A percentile compares a stretch with the other conserved stretches of the same genome.
phyloP scores from a whole-genome alignment of 768 basidiomycete genomes.

The Infundibulicybe gibba region DNA sequence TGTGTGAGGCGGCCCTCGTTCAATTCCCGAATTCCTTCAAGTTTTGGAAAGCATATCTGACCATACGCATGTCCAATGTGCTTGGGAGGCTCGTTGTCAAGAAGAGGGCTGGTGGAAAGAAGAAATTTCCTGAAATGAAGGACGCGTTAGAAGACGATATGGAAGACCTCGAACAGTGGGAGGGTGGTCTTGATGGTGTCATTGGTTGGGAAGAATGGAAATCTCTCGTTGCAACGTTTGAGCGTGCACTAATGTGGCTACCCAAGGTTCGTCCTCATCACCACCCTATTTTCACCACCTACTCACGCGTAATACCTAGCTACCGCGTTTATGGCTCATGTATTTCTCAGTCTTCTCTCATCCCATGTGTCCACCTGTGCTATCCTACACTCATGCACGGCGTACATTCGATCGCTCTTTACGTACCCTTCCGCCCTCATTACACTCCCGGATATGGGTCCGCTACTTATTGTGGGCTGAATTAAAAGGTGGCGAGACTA shows the following conservation, averaged over 20 bases:
- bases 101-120: conserved; percentile 82
- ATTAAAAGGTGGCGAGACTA: conserved; percentile 70
- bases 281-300: conserved; percentile 1
- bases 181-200: conserved; percentile 78
- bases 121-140: conserved; percentile 89
- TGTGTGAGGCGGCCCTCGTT: conserved; percentile 90
- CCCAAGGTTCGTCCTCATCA: conserved; percentile 61
- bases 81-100: conserved; percentile 70
- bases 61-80: conserved; percentile 80
- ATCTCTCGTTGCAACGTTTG: conserved; percentile 80
- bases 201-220: conserved; percentile 99
- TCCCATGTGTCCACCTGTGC: conserved; percentile 77
- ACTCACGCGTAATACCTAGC: conserved; percentile 36
- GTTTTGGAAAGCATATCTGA: conserved; percentile 92
- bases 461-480: conserved; percentile 94
- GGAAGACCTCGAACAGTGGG: conserved; percentile 81
- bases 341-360: conserved; percentile 91
- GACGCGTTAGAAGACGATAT: conserved; percentile 85
- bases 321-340: conserved; percentile 92
- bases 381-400: conserved; percentile 89
- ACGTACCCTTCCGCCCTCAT: conserved; percentile 87
- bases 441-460: conserved; percentile 91
- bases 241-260: conserved; percentile 92
- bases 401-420: conserved; percentile 93
- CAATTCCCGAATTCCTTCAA: conserved; percentile 92